A percentile compares a stretch with the other conserved stretches of the same genome.
Conservation (phyloP, 2,329 filamentous ascomycete species). For the Ceratocystis huliohia region DNA sequence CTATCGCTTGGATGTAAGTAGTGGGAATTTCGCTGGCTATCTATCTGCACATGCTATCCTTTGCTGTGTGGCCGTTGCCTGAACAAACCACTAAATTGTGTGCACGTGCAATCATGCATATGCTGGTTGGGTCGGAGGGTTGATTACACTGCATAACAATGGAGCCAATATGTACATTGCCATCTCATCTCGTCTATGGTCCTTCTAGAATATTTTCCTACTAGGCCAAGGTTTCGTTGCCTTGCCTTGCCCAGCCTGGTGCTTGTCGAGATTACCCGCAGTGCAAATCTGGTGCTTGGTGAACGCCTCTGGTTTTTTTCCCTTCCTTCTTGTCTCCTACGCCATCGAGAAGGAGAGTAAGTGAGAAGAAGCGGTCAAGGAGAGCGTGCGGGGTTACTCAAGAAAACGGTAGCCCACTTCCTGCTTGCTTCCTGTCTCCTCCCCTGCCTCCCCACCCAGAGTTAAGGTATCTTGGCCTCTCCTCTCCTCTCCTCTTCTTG, state of each 20-base stretch:
- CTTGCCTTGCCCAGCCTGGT: neutral
- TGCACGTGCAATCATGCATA: neutral
- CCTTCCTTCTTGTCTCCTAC: neutral
- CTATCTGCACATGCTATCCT: neutral
- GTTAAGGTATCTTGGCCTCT: neutral
- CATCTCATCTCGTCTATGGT: conserved; percentile 9
- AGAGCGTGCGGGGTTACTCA: neutral
- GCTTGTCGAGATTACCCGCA: conserved; percentile 4
- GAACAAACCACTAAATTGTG: neutral
- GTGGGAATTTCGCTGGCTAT: neutral
- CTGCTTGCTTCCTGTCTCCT: neutral
- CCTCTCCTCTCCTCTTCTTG: neutral
- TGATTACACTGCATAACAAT: neutral
- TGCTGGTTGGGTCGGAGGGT: neutral
- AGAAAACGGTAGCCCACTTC: neutral
- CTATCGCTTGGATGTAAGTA: neutral
- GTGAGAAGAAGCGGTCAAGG: conserved; percentile 1
- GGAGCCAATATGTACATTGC: neutral
- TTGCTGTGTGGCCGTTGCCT: neutral
- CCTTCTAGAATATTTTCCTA: conserved; percentile 5
- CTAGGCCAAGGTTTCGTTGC: neutral
- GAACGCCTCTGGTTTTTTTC: neutral
- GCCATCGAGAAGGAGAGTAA: neutral
- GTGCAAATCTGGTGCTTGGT: neutral
- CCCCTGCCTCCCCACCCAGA: neutral